Evolutionary conservation across 345 rosid genomes (phyloP).

Genomic region (Dovyalis caffra): DNA sequence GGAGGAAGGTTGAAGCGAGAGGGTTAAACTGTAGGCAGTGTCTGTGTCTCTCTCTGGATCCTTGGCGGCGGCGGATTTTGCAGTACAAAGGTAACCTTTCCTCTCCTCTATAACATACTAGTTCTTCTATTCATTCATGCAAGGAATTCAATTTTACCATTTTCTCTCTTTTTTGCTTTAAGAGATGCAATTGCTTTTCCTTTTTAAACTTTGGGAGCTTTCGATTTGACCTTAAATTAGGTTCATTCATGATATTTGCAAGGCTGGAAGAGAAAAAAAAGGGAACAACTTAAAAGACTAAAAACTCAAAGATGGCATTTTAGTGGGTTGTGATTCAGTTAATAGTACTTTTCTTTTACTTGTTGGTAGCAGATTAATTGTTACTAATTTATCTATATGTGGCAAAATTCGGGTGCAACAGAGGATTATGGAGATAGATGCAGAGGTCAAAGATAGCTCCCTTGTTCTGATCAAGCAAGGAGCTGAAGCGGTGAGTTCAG

Average conservation of each 20-base stretch:
- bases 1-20: not conserved
- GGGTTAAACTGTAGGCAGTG: not conserved
- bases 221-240: not conserved
- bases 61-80: not conserved
- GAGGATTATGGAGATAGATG: conserved; percentile 14
- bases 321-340: too few species aligned
- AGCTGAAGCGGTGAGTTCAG: conserved; percentile 31
- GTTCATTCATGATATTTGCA: not conserved
- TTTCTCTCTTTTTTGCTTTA: not conserved
- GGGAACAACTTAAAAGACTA: not conserved
- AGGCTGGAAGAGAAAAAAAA: not conserved
- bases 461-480: conserved; percentile 32
- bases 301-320: too few species aligned
- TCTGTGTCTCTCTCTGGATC: not conserved
- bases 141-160: not conserved
- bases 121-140: not conserved
- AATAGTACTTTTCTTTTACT: too few species aligned
- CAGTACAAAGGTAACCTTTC: not conserved
- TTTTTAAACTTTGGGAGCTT: not conserved
- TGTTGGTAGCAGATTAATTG: too few species aligned
- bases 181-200: not conserved
- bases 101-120: not conserved
- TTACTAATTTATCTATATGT: not conserved
- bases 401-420: not conserved
- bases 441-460: conserved; percentile 16